Base-by-base conservation (phyloP, 306 rosid genomes). In the Trifolium dubium region DNA sequence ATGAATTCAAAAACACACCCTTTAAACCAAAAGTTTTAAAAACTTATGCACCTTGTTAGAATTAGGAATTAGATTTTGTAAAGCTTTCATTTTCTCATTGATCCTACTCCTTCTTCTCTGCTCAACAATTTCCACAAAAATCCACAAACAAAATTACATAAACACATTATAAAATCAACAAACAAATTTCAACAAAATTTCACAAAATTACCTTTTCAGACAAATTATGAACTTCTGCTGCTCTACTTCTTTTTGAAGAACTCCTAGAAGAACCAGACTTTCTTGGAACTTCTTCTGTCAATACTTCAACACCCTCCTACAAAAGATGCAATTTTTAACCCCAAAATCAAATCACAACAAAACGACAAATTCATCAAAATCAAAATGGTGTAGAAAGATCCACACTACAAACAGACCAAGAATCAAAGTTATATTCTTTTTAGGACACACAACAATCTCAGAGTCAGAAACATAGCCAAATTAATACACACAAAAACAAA, bases 71-170 rank as follows among this genome's bases (percentile, higher is more conserved):
- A 91, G 87, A 83, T 88, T 91, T 56, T 94, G 97, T 86, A 94
- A 84, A 53, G 98, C 98, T 76, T 89, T 94, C 97, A 94, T 88
- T 79, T 94, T 94, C 82, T 91, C 97, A 69, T 94, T 94, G 66
- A 91, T 94, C 88, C 96, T 91, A 79, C 96, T 94, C 87, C 97
- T 94, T 76, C 98, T 91, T 51, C 98, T 82, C 98, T 94, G 92
- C 76, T 79, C 81, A 78, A 79, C 43, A 56, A 56, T 59, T 19
- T 60, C 72, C 60, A 75, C 55, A 10, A 80, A 71, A 66, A 31
- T 18, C 41, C 71, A 75, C 69, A 76, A 79, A 17, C n/a, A 30
- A 58, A 75, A 41, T 63, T 23, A 43, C 63, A 31, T 5, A 14
- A 66, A 28, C 61, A 34, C 37, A 14, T 11, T 11, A 2, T 18